Conservation (phyloP, 176 grass and related monocot genomes). For the Carex scoparia region DNA sequence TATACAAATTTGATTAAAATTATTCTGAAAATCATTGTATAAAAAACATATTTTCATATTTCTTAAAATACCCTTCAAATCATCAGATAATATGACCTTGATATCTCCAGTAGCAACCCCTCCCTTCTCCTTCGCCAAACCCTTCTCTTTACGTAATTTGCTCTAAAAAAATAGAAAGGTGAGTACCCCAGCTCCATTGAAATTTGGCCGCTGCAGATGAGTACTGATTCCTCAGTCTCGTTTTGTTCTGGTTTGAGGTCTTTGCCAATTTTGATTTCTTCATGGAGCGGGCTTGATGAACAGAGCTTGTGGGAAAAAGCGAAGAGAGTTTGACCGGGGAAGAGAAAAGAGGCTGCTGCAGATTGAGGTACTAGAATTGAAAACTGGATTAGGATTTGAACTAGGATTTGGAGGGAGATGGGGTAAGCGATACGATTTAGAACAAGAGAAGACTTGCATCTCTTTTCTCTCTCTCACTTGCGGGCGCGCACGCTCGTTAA, state of each 20-base stretch:
- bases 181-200: too few species aligned
- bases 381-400: neutral
- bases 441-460: conserved; percentile 20
- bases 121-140: too few species aligned
- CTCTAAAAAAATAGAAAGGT: too few species aligned
- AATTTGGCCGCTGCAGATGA: neutral
- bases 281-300: conserved; percentile 29
- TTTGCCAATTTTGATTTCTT: conserved; percentile 10
- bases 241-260: conserved; percentile 7
- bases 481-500: neutral
- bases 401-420: conserved; percentile 18
- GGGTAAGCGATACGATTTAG: conserved; percentile 1
- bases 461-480: neutral
- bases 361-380: conserved; percentile 33
- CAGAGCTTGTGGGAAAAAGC: conserved; percentile 16
- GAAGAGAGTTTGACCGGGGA: conserved; percentile 31
- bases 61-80: too few species aligned
- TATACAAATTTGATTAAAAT: too few species aligned
- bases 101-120: too few species aligned
- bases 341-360: conserved; percentile 54
- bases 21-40: too few species aligned
- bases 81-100: too few species aligned
- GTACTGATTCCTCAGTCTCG: conserved; percentile 15
- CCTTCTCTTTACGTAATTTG: too few species aligned
- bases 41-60: too few species aligned